Evolutionary conservation across 208 protist genomes (phyloP).

Genomic region (Trypanosoma vivax): DNA sequence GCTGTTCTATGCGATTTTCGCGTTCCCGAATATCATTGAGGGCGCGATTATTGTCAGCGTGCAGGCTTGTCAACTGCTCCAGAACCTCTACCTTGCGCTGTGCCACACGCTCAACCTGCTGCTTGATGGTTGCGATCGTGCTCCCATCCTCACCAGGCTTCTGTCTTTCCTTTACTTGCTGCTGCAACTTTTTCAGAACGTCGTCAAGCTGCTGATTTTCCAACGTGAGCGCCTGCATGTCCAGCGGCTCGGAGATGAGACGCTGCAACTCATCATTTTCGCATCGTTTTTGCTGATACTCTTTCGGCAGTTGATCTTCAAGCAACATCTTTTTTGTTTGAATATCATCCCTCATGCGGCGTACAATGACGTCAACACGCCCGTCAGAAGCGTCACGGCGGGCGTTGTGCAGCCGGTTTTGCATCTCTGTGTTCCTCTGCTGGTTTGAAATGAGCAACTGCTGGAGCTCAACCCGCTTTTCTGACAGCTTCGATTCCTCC

Average conservation of each 20-base stretch:
- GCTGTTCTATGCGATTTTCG: conserved; percentile 65
- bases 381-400: conserved; percentile 74
- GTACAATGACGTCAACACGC: conserved; percentile 77
- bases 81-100: conserved; percentile 67
- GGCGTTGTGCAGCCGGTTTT: conserved; percentile 76
- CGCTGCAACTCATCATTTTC: conserved; percentile 75
- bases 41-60: conserved; percentile 65
- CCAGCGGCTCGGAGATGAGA: conserved; percentile 80
- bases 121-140: conserved; percentile 70
- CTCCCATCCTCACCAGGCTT: conserved; percentile 69
- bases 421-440: conserved; percentile 63
- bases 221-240: conserved; percentile 48
- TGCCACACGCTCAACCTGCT: conserved; percentile 72
- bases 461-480: conserved; percentile 77
- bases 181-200: conserved; percentile 45
- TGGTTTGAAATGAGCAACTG: conserved; percentile 67
- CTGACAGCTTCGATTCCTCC: conserved; percentile 60
- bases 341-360: conserved; percentile 82
- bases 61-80: conserved; percentile 55
- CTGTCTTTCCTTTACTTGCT: conserved; percentile 53
- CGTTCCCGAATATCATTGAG: conserved; percentile 70
- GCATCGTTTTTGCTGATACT: conserved; percentile 59
- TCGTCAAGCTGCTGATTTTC: conserved; percentile 75
- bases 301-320: conserved; percentile 80
- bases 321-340: conserved; percentile 82